These are phyloP conservation scores for Thermomyces lanuginosus DNA, from an alignment of 2,329 filamentous ascomycete species.

Conservation along the genomic window DNA sequence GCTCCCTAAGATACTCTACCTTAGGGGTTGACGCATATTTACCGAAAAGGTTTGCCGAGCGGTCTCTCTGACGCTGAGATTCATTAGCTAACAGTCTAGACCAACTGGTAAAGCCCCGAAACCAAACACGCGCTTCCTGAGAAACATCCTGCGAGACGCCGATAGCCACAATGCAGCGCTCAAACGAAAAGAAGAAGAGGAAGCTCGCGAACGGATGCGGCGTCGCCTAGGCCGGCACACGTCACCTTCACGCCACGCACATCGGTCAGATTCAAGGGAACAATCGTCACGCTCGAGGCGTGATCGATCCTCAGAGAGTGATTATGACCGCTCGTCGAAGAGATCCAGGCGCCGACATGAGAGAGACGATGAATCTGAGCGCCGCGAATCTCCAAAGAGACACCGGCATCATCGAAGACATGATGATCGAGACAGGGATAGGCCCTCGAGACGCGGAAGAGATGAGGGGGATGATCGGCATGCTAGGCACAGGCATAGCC, in stretches of 20 bases:
- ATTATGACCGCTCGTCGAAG: slow-evolving; percentile 12
- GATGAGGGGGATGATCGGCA: slow-evolving; percentile 6
- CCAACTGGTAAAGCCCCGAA: slow-evolving; percentile 55
- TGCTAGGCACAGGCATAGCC: slow-evolving; percentile 6
- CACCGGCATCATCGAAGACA: slow-evolving; percentile 3
- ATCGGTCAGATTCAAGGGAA: no score
- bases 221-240: slow-evolving; percentile 33
- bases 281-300: slow-evolving; percentile 15
- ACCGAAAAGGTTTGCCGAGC: slow-evolving; percentile 33
- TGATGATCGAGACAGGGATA: slow-evolving; percentile 7
- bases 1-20: slow-evolving; percentile 55
- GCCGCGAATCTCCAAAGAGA: slow-evolving; percentile 1
- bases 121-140: slow-evolving; percentile 80
- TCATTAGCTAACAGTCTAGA: slow-evolving; percentile 23
- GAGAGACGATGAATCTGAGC: slow-evolving; percentile 4
- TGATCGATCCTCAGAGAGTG: slow-evolving; percentile 11
- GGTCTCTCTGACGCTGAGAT: slow-evolving; percentile 5
- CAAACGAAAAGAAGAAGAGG: slow-evolving; percentile 65
- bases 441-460: slow-evolving; percentile 8
- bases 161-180: slow-evolving; percentile 79
- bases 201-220: slow-evolving; percentile 55
- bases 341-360: slow-evolving; percentile 9
- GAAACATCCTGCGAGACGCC: slow-evolving; percentile 74
- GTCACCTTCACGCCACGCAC: slow-evolving; percentile 23
- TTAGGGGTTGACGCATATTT: slow-evolving; percentile 55